phyloP scores from a whole-genome alignment of 768 basidiomycete genomes.

The Tulasnella sp. region DNA sequence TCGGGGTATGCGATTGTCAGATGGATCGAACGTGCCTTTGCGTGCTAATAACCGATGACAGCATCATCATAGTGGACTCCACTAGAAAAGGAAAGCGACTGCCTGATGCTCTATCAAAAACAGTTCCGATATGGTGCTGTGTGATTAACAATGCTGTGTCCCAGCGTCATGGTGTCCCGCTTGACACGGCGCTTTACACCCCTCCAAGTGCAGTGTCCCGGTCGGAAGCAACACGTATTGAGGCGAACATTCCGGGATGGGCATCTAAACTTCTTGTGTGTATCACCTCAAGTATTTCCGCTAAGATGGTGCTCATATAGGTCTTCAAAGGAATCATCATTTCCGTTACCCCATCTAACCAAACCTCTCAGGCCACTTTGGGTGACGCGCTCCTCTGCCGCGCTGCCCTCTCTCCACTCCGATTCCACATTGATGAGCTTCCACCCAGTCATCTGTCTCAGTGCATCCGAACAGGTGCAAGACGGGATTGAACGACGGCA shows the following conservation, averaged over 20 bases:
- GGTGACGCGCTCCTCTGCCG: constrained; percentile 61
- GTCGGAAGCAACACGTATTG: constrained; percentile 67
- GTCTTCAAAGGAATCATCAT: constrained; percentile 49
- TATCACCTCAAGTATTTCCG: no score
- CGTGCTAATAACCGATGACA: no score
- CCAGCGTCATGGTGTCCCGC: constrained; percentile 1
- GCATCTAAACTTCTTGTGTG: constrained; percentile 52
- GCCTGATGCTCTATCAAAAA: constrained; percentile 88
- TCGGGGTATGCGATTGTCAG: constrained; percentile 40
- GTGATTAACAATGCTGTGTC: constrained; percentile 59
- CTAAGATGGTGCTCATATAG: no score
- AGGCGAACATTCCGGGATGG: constrained; percentile 50
- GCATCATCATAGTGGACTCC: constrained; percentile 80
- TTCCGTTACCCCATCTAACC: constrained; percentile 44
- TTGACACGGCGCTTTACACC: constrained; percentile 47
- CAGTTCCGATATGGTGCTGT: constrained; percentile 88
- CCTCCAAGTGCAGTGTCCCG: constrained; percentile 39
- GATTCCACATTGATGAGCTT: constrained; percentile 27
- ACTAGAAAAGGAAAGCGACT: constrained; percentile 87
- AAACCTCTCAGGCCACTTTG: constrained; percentile 74
- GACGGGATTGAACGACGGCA: constrained; percentile 48
- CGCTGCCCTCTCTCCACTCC: constrained; percentile 32
- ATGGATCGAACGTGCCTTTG: background rate
- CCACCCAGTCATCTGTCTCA: constrained; percentile 69
- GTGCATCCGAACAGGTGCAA: constrained; percentile 60